Evolutionary conservation across 306 rosid genomes (phyloP), one percentile per base, ranked within the genome.

Genomic region (Elaeagnus macrophylla): DNA sequence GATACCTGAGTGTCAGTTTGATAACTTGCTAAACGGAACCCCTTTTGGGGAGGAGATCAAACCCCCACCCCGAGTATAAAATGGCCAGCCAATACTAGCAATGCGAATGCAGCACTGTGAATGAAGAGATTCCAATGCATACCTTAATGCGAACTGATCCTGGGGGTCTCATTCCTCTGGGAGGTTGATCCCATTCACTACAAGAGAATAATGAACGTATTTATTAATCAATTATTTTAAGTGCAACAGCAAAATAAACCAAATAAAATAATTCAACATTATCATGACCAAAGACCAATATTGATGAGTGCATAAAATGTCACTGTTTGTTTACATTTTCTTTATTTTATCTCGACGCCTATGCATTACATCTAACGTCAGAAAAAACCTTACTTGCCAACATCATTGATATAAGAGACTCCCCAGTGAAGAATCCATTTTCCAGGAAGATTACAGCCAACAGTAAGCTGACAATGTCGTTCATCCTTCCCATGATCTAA

Each of bases 181-280:
- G 96, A 75, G 99, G 95, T 48, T 93, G 96, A 79, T 88, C 96
- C 99, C 99, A 93, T 63, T 93, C 99, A 45, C 96, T 93, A 77
- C 65, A 74, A 59, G 57, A 15, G 38, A 47, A 65, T 41, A 53
- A 59, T 76, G n/a, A n/a, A n/a, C n/a, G n/a, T 12, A 49, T 9
- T 54, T 45, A 39, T 53, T 36, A 62, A 47, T 37, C 46, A 47
- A 62, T 18, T 39, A 6, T 40, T 7, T n/a, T n/a, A n/a, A n/a
- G n/a, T n/a, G n/a, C n/a, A n/a, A n/a, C n/a, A 8, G 6, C 38
- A 55, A 1, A 41, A 17, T 16, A 38, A 9, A 25, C n/a, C 38
- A 39, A 13, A 55, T 17, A 6, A 41, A 8, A 56, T 41, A 41
- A 7, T 41, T 56, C 38, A 48, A 9, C 3, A 8, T 47, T 35